Percentiles rank a stretch among this genome's conserved stretches.
phyloP scores from a whole-genome alignment of 2,329 filamentous ascomycete species.

The Aspergillus ruber region DNA sequence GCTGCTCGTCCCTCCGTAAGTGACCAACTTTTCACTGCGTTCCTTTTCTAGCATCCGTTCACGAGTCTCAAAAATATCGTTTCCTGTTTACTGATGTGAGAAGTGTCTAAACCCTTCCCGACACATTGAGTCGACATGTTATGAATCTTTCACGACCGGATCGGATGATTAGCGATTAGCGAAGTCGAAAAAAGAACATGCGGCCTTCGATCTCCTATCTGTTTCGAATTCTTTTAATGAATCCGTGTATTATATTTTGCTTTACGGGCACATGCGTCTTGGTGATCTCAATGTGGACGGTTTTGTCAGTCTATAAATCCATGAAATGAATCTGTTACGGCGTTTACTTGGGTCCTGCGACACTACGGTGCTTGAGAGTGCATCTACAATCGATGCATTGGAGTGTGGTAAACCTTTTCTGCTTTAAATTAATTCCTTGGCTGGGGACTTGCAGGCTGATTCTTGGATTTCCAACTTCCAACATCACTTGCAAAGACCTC shows the following conservation, averaged over 20 bases:
- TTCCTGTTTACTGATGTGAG: conserved; percentile 5
- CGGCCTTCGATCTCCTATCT: conserved; percentile 1
- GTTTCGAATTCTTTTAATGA: conserved; percentile 10
- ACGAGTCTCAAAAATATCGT: conserved; percentile 8
- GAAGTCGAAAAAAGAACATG: conserved; percentile 1
- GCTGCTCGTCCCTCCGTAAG: conserved; percentile 57
- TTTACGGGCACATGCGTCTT: conserved; percentile 12
- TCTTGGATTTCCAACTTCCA: no score
- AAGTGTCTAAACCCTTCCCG: conserved; percentile 15
- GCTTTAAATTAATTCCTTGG: no score
- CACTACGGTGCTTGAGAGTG: background rate
- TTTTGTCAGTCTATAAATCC: conserved; percentile 1
- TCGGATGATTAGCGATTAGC: background rate
- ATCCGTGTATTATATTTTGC: conserved; percentile 21
- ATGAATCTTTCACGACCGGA: conserved; percentile 2
- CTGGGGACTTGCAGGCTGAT: no score
- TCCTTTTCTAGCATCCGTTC: background rate
- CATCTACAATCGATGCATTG: background rate
- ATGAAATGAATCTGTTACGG: conserved; percentile 2
- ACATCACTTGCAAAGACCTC: no score
- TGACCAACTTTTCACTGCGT: conserved; percentile 19
- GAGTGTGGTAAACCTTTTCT: no score
- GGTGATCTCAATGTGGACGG: conserved; percentile 5
- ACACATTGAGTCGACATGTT: conserved; percentile 2
- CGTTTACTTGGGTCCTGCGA: background rate